phyloP scores from a whole-genome alignment of 345 rosid genomes.

The Conringia planisiliqua region DNA sequence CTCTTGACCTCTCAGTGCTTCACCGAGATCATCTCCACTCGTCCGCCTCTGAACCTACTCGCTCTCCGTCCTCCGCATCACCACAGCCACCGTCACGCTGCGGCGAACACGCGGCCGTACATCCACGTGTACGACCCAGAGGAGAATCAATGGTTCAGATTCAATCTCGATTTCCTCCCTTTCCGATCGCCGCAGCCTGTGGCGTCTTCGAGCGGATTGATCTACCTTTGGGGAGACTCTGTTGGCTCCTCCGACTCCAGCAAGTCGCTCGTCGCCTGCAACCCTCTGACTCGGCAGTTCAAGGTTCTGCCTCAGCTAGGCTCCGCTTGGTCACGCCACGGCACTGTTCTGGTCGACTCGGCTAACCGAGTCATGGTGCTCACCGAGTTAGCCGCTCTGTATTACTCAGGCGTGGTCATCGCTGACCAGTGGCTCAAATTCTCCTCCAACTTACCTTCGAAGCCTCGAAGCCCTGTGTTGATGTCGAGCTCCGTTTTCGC shows the following conservation, averaged over 20 bases:
- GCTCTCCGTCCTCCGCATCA: slow-evolving; percentile 70
- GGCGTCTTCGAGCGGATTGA: slow-evolving; percentile 63
- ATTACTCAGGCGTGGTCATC: slow-evolving; percentile 41
- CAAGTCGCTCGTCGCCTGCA: slow-evolving; percentile 72
- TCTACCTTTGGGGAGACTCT: slow-evolving; percentile 72
- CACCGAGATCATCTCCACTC: slow-evolving; percentile 44
- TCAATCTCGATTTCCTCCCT: slow-evolving; percentile 70
- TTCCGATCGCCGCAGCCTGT: slow-evolving; percentile 68
- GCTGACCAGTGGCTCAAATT: slow-evolving; percentile 59
- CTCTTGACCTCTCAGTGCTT: slow-evolving; percentile 43
- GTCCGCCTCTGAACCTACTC: slow-evolving; percentile 58
- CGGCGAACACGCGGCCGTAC: slow-evolving; percentile 21
- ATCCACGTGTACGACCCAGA: slow-evolving; percentile 71
- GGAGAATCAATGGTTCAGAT: slow-evolving; percentile 55
- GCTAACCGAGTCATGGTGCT: slow-evolving; percentile 72
- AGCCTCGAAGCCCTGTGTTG: slow-evolving; percentile 78
- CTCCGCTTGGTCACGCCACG: slow-evolving; percentile 91
- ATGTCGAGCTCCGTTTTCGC: slow-evolving; percentile 61
- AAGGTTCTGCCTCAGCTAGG: slow-evolving; percentile 76
- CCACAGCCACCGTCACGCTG: slow-evolving; percentile 38
- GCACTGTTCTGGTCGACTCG: slow-evolving; percentile 71
- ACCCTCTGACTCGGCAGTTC: slow-evolving; percentile 69
- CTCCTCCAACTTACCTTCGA: slow-evolving; percentile 78
- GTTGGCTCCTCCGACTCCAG: slow-evolving; percentile 42
- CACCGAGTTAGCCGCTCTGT: slow-evolving; percentile 70